Base-by-base conservation (phyloP, 148 eudicot genomes). In the Fagopyrum tataricum region DNA sequence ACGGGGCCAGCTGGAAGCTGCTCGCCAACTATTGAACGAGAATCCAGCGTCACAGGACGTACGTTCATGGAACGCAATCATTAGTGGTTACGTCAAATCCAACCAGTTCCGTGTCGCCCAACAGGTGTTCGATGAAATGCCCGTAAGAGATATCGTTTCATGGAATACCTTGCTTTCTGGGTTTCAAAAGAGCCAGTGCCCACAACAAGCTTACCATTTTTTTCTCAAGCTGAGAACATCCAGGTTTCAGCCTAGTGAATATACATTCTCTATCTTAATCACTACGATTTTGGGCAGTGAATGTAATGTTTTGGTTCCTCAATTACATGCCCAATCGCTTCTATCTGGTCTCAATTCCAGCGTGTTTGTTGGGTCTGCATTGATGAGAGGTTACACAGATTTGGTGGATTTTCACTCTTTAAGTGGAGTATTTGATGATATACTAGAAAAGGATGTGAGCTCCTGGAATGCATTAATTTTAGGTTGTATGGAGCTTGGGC, bases 71-170 rank as follows among this genome's bases (percentile, higher is more conserved):
- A 91, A 91, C 74, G 75, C 79, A 24, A 69, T 87, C 47, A 77
- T 91, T n/a, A 61, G 81, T 4, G 87, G 87, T 0, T 80, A 79
- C 74, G 23, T 89, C 3, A 84, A 76, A 51, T 62, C 58, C 64
- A 75, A 77, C 72, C 72, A 77, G 13, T 42, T 82, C 67, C 76
- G 73, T 15, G 59, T 51, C 70, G 97, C 97, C 52, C 82, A 53
- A 21, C 74, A 82, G n/a, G 44, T 89, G 86, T 89, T 91, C 58
- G 89, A 86, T 67, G 77, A 86, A 86, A 91, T 91, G 94, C 90
- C 90, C 26, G 74, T 31, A 1, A 87, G 85, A 86, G 89, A 89
- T 67, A 81, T 85, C 24, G 89, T 91, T 68, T 89, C 97, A 0
- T 91, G 91, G 90, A 91, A 91, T 81, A 84, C 87, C 71, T 64